Percentiles rank a stretch among this genome's conserved stretches.
Conservation (phyloP, 2,329 filamentous ascomycete species). For the Fusarium chuoi region DNA sequence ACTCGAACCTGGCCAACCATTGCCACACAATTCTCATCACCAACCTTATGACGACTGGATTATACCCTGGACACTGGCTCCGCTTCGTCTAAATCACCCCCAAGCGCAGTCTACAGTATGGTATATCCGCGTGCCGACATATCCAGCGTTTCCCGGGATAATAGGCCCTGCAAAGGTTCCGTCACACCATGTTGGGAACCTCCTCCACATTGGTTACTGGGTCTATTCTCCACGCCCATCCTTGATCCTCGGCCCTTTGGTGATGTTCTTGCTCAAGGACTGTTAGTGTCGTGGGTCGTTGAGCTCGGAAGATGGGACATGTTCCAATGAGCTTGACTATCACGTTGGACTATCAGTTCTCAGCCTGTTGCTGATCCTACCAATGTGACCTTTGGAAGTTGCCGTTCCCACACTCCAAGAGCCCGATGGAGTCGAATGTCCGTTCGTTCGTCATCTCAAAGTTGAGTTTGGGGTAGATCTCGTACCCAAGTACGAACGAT, state of each 20-base stretch:
- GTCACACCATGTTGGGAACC: slow-evolving; percentile 19
- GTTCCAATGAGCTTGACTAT: background rate
- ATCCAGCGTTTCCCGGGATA: slow-evolving; percentile 27
- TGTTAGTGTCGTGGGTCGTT: slow-evolving; percentile 32
- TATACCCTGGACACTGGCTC: slow-evolving; percentile 13
- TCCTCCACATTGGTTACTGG: slow-evolving; percentile 25
- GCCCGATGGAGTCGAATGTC: slow-evolving; percentile 13
- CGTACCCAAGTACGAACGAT: slow-evolving; percentile 4
- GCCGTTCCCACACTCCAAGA: slow-evolving; percentile 11
- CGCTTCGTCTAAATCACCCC: slow-evolving; percentile 17
- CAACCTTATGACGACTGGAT: slow-evolving; percentile 24
- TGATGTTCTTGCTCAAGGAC: slow-evolving; percentile 19
- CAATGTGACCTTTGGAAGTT: slow-evolving; percentile 1
- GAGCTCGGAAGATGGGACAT: slow-evolving; percentile 9
- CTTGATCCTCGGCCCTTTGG: slow-evolving; percentile 27
- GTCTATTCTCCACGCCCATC: slow-evolving; percentile 5
- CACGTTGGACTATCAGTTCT: slow-evolving; percentile 10
- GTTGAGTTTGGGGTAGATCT: slow-evolving; percentile 26
- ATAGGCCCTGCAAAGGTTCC: slow-evolving; percentile 16
- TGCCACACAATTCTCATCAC: slow-evolving; percentile 24
- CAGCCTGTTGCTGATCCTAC: slow-evolving; percentile 19
- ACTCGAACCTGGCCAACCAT: slow-evolving; percentile 14
- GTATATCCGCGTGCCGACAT: slow-evolving; percentile 33
- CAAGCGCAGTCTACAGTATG: slow-evolving; percentile 2
- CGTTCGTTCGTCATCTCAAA: slow-evolving; percentile 18